Evolutionary conservation across 208 protist genomes (phyloP).

Genomic region (Acanthamoeba healyi): DNA sequence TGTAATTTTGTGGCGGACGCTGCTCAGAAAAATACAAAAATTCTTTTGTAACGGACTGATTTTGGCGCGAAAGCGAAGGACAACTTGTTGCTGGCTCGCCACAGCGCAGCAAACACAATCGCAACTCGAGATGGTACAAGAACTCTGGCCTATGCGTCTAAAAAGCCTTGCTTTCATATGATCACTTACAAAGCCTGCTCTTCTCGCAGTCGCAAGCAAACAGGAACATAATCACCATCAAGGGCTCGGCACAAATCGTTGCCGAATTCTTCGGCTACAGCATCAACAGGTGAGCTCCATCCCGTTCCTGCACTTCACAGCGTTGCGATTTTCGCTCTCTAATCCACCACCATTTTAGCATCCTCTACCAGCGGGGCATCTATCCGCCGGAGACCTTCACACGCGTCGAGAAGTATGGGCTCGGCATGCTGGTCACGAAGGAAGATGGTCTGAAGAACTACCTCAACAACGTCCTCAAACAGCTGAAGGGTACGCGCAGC

Average conservation of each 20-base stretch:
- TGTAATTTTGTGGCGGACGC: no score
- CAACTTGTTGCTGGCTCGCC: no score
- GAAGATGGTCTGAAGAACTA: slow-evolving; percentile 96
- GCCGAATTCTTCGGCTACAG: slow-evolving; percentile 97
- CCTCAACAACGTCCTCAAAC: slow-evolving; percentile 95
- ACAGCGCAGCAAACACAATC: no score
- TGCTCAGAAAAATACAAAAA: no score
- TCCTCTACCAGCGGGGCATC: slow-evolving; percentile 97
- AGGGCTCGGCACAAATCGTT: slow-evolving; percentile 97
- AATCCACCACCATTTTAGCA: slow-evolving; percentile 70
- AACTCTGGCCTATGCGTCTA: no score
- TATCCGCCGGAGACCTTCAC: slow-evolving; percentile 97
- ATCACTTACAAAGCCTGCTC: no score
- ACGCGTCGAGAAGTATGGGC: slow-evolving; percentile 95
- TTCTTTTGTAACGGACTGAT: no score
- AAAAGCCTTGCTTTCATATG: no score
- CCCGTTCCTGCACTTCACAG: not conserved
- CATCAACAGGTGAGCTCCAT: slow-evolving; percentile 85
- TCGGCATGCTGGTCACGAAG: slow-evolving; percentile 95
- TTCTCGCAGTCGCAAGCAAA: slow-evolving; percentile 73
- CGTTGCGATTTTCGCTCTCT: not conserved
- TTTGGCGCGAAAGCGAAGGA: no score
- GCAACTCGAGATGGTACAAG: no score
- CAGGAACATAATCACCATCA: slow-evolving; percentile 93
- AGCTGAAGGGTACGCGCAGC: slow-evolving; percentile 90